These are phyloP conservation scores for Rubroshorea leprosula DNA, from an alignment of 345 rosid species.

Conservation along the genomic window DNA sequence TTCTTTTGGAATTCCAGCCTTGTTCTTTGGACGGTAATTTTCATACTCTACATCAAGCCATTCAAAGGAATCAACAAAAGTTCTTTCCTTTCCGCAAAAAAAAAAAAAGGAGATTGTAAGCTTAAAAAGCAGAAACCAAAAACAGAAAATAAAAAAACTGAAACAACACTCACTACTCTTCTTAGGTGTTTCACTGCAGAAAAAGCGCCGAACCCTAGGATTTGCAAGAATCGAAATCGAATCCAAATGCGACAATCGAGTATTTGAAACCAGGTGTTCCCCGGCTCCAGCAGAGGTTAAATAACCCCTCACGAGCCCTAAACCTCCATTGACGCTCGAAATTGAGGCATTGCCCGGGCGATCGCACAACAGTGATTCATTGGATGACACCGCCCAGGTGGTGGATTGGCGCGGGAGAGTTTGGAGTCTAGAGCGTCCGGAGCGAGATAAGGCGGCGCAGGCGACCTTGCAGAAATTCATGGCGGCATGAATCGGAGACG, in stretches of 20 bases:
- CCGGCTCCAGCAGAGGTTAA: conserved; percentile 26
- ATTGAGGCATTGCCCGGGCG: conserved; percentile 9
- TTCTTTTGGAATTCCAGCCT: conserved; percentile 35
- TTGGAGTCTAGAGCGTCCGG: conserved; percentile 20
- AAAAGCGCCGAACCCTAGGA: conserved; percentile 31
- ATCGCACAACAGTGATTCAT: conserved; percentile 13
- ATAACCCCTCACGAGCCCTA: conserved; percentile 27
- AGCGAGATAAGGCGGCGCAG: conserved; percentile 24
- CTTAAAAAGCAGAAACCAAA: background rate
- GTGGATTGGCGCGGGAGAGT: too few relatives aligned
- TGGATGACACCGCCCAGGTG: conserved; percentile 8
- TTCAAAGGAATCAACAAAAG: background rate
- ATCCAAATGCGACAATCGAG: conserved; percentile 21
- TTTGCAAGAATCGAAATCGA: conserved; percentile 25
- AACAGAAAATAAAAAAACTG: background rate
- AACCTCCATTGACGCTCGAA: conserved; percentile 19
- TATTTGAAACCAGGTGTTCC: conserved; percentile 23
- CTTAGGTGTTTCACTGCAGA: conserved; percentile 29
- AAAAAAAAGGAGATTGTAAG: too few relatives aligned
- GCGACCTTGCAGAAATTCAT: conserved; percentile 19
- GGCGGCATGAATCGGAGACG: conserved; percentile 13
- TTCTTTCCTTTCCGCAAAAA: background rate
- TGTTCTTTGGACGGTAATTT: conserved; percentile 37
- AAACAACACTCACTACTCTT: conserved; percentile 27
- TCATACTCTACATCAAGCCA: conserved; percentile 27